Evolutionary conservation across 306 rosid genomes (phyloP), one percentile per base, ranked within the genome.

Genomic region (Fagus sylvatica): DNA sequence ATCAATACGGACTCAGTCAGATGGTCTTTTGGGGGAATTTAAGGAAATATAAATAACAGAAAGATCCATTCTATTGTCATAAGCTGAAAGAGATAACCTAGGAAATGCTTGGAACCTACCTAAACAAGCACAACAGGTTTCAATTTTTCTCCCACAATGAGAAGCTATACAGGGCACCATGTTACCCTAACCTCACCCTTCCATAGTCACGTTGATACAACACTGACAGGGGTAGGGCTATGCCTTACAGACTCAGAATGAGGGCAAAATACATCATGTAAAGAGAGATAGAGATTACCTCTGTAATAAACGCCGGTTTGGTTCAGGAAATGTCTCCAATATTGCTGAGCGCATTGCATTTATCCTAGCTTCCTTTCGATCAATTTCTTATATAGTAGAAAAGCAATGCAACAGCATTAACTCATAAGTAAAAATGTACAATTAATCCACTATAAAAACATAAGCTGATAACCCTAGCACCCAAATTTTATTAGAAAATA

Each of bases 281-380:
- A 53, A 54, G 40, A 41, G 51, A 41, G 39, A 65, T 56, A 39
- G 43, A 32, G 53, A 59, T 69, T 41, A 96, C 99, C 99, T 96
- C 22, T 93, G 98, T 74, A 96, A 85, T 81, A 96, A 87, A 49
- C 96, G 97, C 61, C 99, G 91, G 73, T 96, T 96, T 56, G 99
- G 99, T 80, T 96, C 99, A 2, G 99, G 99, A 85, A 96, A 96
- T 67, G 97, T 91, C 80, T 96, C 99, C 83, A 91, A 69, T 76
- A 93, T 87, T 72, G 98, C 91, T 77, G 92, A 80, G 17, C 96
- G 96, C 91, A 93, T 91, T 76, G 97, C 98, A 75, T 83, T 93
- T 33, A 89, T 87, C 82, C 96, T 89, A 76, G 91, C 89, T 79
- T 91, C 99, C 86, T 85, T 96, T 78, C 94, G 85, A 85, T 96